phyloP scores from a whole-genome alignment of 306 rosid species.

The Adenanthera pavonina region DNA sequence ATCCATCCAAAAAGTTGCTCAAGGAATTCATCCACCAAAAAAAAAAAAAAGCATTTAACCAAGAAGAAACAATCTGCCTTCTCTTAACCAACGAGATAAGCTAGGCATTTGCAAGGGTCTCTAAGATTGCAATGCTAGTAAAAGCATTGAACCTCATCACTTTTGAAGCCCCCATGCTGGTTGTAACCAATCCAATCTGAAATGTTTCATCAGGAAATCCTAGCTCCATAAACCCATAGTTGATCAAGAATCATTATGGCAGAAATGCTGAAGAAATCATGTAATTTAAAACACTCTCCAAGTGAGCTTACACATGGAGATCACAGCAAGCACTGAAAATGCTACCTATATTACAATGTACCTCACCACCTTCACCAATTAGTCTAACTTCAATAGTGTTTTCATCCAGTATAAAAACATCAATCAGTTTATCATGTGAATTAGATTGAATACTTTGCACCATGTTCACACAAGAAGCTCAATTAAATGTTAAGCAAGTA shows the following conservation, averaged over 20 bases:
- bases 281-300: constrained; percentile 7
- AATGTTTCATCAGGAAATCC: not conserved
- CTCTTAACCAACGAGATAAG: not conserved
- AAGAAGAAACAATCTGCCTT: not conserved
- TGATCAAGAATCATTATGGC: not conserved
- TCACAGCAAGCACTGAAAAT: constrained; percentile 10
- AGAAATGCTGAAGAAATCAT: not conserved
- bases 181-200: not conserved
- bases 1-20: not conserved
- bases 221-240: not conserved
- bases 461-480: not conserved
- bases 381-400: not conserved
- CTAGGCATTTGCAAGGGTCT: not conserved
- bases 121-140: not conserved
- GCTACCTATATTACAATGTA: constrained; percentile 12
- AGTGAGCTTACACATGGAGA: not conserved
- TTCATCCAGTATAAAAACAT: not conserved
- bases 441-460: constrained; percentile 14
- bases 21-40: not conserved
- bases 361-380: constrained; percentile 4
- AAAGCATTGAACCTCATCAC: not conserved
- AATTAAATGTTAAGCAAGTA: constrained; percentile 26
- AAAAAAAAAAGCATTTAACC: not conserved
- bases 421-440: constrained; percentile 1
- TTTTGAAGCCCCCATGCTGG: not conserved